Evolutionary conservation across 139 green algal genomes (phyloP), one percentile per base, ranked within the genome.

Genomic region (Picochlorum sp.): DNA sequence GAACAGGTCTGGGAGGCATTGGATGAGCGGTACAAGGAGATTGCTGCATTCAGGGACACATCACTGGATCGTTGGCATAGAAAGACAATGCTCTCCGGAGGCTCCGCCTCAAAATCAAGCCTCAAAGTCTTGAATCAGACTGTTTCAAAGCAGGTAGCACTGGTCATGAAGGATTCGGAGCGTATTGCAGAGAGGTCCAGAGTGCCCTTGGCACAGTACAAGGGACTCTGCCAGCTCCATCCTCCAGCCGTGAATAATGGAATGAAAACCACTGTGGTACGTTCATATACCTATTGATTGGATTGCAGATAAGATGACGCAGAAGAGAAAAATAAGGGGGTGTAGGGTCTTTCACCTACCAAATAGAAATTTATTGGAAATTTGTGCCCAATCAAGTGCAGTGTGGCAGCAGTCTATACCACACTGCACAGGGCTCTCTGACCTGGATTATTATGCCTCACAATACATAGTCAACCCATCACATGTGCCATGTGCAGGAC

Each of bases 51-150:
- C 74, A 58, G 84, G 3, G 83, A 95, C 62, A 65, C 74, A 0
- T 68, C 86, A 10, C 49, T 94, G 41, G 87, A 96, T 75, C 66
- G 81, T 13, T 96, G 86, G 85, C 86, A 96, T 69, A 64, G 84
- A 37, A 85, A 87, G 58, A 86, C 87, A 20, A 65, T 84, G 67
- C 71, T 95, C 28, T 61, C 65, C 1, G 75, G 64, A 20, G 88
- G 83, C 4, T 62, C 16, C 38, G 61, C 59, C 63, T 26, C 77
- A 49, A 62, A 70, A 24, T 70, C 75, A 46, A 69, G 72, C 10
- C 71, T 95, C 59, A 68, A 68, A 15, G 83, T 80, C 11, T 77
- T 95, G 14, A 82, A 87, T 60, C 83, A 94, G 80, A 81, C 66
- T 51, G 59, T 95, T 9, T 85, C 74, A 32, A 64, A 20, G 6